These are phyloP conservation scores for Bimuria novae-zelandiae DNA, from an alignment of 2,329 filamentous ascomycete genomes.

Conservation along the genomic window DNA sequence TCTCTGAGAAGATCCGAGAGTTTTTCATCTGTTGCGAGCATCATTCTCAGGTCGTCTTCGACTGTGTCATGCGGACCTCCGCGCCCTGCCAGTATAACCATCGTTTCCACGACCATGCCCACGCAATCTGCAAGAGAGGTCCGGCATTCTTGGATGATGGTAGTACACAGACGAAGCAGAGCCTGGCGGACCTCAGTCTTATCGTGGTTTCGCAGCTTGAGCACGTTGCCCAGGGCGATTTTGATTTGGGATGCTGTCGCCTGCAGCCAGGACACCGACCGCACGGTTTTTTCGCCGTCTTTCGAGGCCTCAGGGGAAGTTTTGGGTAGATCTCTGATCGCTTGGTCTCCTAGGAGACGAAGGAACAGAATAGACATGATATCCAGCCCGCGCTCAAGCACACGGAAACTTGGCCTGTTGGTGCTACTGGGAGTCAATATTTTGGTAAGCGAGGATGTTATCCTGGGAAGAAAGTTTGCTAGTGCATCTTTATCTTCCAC, in stretches of 20 bases:
- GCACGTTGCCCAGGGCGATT: slow-evolving; percentile 75
- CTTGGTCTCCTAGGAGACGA: slow-evolving; percentile 53
- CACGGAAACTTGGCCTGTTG: slow-evolving; percentile 62
- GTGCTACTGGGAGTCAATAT: slow-evolving; percentile 71
- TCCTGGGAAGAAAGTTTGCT: slow-evolving; percentile 85
- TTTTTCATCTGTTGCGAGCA: slow-evolving; percentile 66
- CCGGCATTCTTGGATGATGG: slow-evolving; percentile 78
- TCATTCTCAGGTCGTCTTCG: slow-evolving; percentile 57
- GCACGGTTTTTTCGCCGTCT: slow-evolving; percentile 41
- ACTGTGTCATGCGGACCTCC: slow-evolving; percentile 52
- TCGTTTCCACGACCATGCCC: slow-evolving; percentile 76
- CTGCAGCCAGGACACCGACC: slow-evolving; percentile 70
- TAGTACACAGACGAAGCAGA: slow-evolving; percentile 72
- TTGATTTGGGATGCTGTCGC: slow-evolving; percentile 83
- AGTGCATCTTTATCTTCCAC: slow-evolving; percentile 75
- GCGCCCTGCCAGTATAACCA: slow-evolving; percentile 66
- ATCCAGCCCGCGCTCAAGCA: slow-evolving; percentile 67
- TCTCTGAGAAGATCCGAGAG: slow-evolving; percentile 69
- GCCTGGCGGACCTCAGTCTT: slow-evolving; percentile 69
- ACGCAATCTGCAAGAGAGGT: slow-evolving; percentile 71
- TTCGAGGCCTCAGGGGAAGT: slow-evolving; percentile 12
- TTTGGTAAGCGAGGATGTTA: slow-evolving; percentile 79
- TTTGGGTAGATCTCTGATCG: slow-evolving; percentile 35
- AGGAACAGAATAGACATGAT: slow-evolving; percentile 57
- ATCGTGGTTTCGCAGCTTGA: slow-evolving; percentile 74